Evolutionary conservation across 768 basidiomycete genomes (phyloP).

Genomic region (Serendipita vermifera): DNA sequence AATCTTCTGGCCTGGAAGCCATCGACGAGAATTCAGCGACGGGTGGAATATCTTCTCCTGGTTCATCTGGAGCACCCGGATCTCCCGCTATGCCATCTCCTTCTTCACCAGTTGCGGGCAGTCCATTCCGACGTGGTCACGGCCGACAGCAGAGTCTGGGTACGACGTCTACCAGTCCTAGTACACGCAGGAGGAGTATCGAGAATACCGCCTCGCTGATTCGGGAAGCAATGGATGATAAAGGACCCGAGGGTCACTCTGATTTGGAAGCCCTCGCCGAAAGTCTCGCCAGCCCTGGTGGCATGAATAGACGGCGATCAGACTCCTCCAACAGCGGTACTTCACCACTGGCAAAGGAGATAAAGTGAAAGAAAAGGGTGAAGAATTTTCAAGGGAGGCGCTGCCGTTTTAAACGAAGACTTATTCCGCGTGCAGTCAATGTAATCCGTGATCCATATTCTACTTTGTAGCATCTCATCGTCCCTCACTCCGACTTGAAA

Average conservation of each 20-base stretch:
- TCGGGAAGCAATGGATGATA: constrained; percentile 81
- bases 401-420: too few species aligned
- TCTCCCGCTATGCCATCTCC: constrained; percentile 29
- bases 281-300: constrained; percentile 2
- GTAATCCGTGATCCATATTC: too few species aligned
- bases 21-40: constrained; percentile 18
- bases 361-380: neutral
- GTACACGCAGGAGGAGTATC: constrained; percentile 77
- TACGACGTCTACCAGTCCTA: constrained; percentile 91
- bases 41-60: constrained; percentile 15
- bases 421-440: too few species aligned
- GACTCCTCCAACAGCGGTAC: neutral
- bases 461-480: too few species aligned
- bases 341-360: neutral
- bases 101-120: constrained; percentile 25
- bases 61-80: constrained; percentile 31
- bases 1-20: constrained; percentile 17
- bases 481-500: too few species aligned
- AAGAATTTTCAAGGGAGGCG: too few species aligned
- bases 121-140: constrained; percentile 52
- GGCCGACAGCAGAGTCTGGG: constrained; percentile 73
- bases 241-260: constrained; percentile 29
- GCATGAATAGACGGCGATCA: neutral
- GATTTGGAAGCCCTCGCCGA: constrained; percentile 21
- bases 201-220: constrained; percentile 95